Evolutionary conservation across 2,329 filamentous ascomycete genomes (phyloP).

Genomic region (Magnaporthales sp.): DNA sequence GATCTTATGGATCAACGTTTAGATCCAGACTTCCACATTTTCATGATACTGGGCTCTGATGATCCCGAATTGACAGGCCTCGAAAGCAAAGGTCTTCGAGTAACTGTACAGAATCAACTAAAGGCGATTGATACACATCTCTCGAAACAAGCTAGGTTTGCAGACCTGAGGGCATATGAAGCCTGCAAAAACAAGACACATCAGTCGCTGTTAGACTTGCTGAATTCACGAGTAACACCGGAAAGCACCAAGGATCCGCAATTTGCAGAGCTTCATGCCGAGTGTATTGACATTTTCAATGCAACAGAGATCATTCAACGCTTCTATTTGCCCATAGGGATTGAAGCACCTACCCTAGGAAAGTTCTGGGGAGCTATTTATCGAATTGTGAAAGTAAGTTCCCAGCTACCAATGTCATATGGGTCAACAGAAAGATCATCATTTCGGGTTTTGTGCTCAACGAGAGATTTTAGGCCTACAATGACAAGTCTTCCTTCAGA

Average conservation of each 20-base stretch:
- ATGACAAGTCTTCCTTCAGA: background rate
- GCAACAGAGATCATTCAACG: slow-evolving; percentile 28
- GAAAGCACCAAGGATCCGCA: background rate
- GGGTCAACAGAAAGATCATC: background rate
- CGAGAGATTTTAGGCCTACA: background rate
- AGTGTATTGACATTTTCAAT: slow-evolving; percentile 30
- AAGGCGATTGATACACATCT: slow-evolving; percentile 12
- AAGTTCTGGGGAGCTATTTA: slow-evolving; percentile 36
- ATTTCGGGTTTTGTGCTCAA: background rate
- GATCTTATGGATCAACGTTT: background rate
- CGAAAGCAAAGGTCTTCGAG: background rate
- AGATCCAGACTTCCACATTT: slow-evolving; percentile 14
- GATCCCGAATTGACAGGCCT: background rate
- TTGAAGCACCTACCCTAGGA: slow-evolving; percentile 25
- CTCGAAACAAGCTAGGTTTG: slow-evolving; percentile 5
- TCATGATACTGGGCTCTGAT: slow-evolving; percentile 11
- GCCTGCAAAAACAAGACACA: slow-evolving; percentile 10
- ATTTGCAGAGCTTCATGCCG: slow-evolving; percentile 12
- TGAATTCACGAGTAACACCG: background rate
- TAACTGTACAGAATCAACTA: slow-evolving; percentile 5
- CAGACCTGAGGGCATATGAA: slow-evolving; percentile 12
- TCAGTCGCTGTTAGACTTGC: background rate
- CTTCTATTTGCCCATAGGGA: slow-evolving; percentile 30
- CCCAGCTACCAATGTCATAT: background rate
- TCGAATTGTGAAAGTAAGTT: background rate